A percentile compares a stretch with the other conserved stretches of the same genome.
phyloP scores from a whole-genome alignment of 2,329 filamentous ascomycete genomes.

The Hortaea werneckii region DNA sequence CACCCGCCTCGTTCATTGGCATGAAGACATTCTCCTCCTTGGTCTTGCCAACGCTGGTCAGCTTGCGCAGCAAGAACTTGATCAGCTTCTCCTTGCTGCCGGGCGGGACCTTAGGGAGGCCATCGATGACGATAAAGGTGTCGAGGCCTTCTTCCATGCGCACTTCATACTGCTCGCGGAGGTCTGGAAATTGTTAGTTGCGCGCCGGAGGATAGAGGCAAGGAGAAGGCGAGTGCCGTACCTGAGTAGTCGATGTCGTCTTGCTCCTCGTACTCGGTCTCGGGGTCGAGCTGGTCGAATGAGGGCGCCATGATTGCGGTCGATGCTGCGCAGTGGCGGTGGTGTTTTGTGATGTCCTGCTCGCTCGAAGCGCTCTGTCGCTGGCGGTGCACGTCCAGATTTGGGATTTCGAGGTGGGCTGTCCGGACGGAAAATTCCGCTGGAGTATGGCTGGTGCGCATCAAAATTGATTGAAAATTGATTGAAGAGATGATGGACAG shows the following conservation, averaged over 20 bases:
- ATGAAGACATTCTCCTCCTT: slow-evolving; percentile 84
- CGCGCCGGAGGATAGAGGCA: background rate
- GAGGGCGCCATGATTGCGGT: slow-evolving; percentile 71
- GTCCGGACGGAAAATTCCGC: too few species aligned
- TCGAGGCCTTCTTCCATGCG: slow-evolving; percentile 93
- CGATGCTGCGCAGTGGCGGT: background rate
- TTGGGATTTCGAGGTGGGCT: too few species aligned
- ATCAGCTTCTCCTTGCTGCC: slow-evolving; percentile 89
- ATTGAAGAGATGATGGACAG: too few species aligned
- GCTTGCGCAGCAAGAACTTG: slow-evolving; percentile 91
- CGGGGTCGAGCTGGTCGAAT: slow-evolving; percentile 80
- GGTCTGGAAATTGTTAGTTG: slow-evolving; percentile 45
- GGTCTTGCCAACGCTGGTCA: slow-evolving; percentile 75
- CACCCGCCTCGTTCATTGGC: slow-evolving; percentile 72
- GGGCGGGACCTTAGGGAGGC: slow-evolving; percentile 77
- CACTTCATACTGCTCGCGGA: slow-evolving; percentile 90
- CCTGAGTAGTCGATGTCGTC: slow-evolving; percentile 86
- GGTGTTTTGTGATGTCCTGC: background rate
- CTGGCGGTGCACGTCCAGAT: background rate
- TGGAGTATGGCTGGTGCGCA: too few species aligned
- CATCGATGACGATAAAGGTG: slow-evolving; percentile 92
- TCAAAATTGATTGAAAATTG: too few species aligned
- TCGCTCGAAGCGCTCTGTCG: background rate
- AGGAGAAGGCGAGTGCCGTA: slow-evolving; percentile 19
- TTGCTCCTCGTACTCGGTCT: slow-evolving; percentile 73